Evolutionary conservation across 1,284 basidiomycete species (phyloP).

Genomic region (Fomes fomentarius): DNA sequence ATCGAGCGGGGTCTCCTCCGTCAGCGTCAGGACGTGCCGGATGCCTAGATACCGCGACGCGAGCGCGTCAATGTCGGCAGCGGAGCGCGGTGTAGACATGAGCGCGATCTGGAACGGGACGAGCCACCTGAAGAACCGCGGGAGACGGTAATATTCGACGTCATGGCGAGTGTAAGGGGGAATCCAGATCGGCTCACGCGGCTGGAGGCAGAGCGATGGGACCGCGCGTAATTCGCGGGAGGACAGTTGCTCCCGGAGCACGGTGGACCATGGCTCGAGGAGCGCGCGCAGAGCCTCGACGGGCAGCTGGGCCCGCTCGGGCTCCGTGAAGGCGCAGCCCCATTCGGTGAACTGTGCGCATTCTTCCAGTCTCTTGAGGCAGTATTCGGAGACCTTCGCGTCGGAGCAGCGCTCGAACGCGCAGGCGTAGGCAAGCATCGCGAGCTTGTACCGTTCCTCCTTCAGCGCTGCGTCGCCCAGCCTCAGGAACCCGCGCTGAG

Average conservation of each 20-base stretch:
- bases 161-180: conserved; percentile 24
- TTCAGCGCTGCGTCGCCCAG: conserved; percentile 49
- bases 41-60: conserved; percentile 51
- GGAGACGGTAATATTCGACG: conserved; percentile 42
- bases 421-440: conserved; percentile 56
- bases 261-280: conserved; percentile 45
- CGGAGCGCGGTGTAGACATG: conserved; percentile 59
- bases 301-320: conserved; percentile 44
- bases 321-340: conserved; percentile 47
- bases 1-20: conserved; percentile 56
- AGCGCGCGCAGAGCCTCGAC: conserved; percentile 36
- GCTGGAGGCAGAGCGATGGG: conserved; percentile 44
- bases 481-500: conserved; percentile 52
- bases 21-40: conserved; percentile 60
- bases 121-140: conserved; percentile 65
- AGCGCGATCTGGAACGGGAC: conserved; percentile 59
- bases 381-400: conserved; percentile 42
- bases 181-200: conserved; percentile 46
- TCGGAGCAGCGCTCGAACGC: conserved; percentile 45
- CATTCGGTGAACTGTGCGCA: conserved; percentile 54
- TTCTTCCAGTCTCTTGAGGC: conserved; percentile 46
- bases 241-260: conserved; percentile 39
- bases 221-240: conserved; percentile 27
- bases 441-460: conserved; percentile 44
- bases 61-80: conserved; percentile 52